These are phyloP conservation scores for Lactifluus rugatus DNA, from an alignment of 768 basidiomycete genomes.

Conservation along the genomic window DNA sequence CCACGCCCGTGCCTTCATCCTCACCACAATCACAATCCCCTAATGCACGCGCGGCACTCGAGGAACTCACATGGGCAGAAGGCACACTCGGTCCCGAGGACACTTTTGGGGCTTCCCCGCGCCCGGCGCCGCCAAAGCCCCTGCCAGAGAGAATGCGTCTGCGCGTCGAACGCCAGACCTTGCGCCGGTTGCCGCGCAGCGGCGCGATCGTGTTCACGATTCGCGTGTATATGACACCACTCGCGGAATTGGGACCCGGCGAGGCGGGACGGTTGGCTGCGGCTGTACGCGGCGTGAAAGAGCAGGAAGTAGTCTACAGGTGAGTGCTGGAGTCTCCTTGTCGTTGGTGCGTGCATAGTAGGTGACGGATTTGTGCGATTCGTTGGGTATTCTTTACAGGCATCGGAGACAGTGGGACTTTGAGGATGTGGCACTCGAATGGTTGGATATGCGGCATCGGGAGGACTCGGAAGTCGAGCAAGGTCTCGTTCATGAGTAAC, in stretches of 20 bases:
- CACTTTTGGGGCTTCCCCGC: slow-evolving; percentile 20
- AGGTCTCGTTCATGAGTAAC: neutral
- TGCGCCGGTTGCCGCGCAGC: slow-evolving; percentile 47
- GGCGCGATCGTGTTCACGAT: slow-evolving; percentile 60
- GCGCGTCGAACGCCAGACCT: slow-evolving; percentile 51
- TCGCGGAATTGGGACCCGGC: slow-evolving; percentile 40
- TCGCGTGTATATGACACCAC: slow-evolving; percentile 47
- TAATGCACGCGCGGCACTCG: slow-evolving; percentile 35
- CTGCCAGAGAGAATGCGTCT: slow-evolving; percentile 40
- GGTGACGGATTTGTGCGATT: neutral
- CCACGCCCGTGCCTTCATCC: slow-evolving; percentile 13
- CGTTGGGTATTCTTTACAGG: slow-evolving; percentile 17
- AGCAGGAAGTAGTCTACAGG: slow-evolving; percentile 35
- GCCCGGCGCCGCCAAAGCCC: neutral
- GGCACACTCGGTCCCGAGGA: slow-evolving; percentile 50
- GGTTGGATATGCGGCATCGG: slow-evolving; percentile 29
- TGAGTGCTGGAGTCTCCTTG: slow-evolving; percentile 38
- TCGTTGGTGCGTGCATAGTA: slow-evolving; percentile 22
- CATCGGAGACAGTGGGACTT: slow-evolving; percentile 29
- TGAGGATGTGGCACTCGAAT: slow-evolving; percentile 28
- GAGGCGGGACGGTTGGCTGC: slow-evolving; percentile 50
- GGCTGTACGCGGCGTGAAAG: slow-evolving; percentile 50
- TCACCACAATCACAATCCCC: slow-evolving; percentile 15
- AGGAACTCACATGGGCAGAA: slow-evolving; percentile 56
- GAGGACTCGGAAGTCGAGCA: slow-evolving; percentile 27